phyloP scores from a whole-genome alignment of 164 flowering plant species.

The Tinospora cordifolia region DNA sequence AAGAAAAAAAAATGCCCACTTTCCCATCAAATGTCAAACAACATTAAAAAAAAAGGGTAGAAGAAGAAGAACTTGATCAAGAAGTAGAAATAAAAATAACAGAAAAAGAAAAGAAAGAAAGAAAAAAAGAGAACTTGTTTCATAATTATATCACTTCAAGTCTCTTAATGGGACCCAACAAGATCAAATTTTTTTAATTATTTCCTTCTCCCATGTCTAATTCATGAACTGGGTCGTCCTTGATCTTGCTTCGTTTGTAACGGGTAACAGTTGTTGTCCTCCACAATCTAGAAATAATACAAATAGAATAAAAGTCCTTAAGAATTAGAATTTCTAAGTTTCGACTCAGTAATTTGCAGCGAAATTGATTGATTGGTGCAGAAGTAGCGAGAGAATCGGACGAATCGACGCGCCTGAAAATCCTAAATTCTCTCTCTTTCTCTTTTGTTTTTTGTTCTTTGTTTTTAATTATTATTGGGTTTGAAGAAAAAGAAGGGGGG shows the following conservation, averaged over 20 bases:
- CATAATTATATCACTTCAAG: background rate
- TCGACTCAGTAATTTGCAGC: background rate
- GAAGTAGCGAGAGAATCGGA: background rate
- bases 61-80: background rate
- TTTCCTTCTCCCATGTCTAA: background rate
- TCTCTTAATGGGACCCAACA: background rate
- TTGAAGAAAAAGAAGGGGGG: too few species aligned
- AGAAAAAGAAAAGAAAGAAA: background rate
- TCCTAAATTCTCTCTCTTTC: background rate
- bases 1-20: background rate
- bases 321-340: background rate
- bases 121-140: background rate
- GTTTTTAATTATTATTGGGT: too few species aligned
- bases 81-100: background rate
- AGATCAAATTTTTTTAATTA: background rate
- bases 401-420: background rate
- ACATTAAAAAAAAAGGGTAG: background rate
- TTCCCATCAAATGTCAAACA: background rate
- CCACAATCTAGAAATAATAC: background rate
- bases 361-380: background rate
- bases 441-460: too few species aligned
- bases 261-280: background rate
- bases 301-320: background rate
- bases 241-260: background rate
- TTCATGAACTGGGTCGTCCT: background rate